Percentiles rank a stretch among this genome's conserved stretches.
These are phyloP conservation scores for Sphaerostilbella broomeana DNA, from an alignment of 2,329 filamentous ascomycete genomes.

Conservation along the genomic window DNA sequence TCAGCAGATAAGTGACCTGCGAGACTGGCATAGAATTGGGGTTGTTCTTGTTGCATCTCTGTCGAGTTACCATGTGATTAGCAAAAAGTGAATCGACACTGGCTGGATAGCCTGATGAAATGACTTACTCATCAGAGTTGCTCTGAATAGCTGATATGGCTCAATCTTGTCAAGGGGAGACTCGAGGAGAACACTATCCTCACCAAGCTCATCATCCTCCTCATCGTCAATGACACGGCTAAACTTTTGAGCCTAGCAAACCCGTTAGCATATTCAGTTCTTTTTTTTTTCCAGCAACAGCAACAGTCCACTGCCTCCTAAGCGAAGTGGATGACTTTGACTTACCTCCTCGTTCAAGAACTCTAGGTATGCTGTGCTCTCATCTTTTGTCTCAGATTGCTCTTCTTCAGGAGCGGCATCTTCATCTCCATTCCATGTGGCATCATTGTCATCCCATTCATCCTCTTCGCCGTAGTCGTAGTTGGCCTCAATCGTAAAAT, in stretches of 20 bases:
- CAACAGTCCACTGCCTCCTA: too few species aligned
- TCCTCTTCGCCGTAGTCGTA: slow-evolving; percentile 67
- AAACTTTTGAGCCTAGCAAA: slow-evolving; percentile 82
- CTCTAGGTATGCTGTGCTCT: slow-evolving; percentile 89
- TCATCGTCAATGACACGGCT: slow-evolving; percentile 60
- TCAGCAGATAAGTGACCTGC: slow-evolving; percentile 72
- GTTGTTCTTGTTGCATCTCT: slow-evolving; percentile 88
- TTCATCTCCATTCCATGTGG: slow-evolving; percentile 70
- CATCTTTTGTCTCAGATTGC: slow-evolving; percentile 66
- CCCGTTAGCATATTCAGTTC: too few species aligned
- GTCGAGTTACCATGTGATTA: slow-evolving; percentile 19
- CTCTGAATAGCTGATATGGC: slow-evolving; percentile 84
- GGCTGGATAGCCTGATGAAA: not conserved
- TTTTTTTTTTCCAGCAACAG: too few species aligned
- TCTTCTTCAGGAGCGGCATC: slow-evolving; percentile 63
- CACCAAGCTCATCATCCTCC: slow-evolving; percentile 81
- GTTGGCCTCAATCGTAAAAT: slow-evolving; percentile 63
- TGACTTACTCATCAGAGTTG: slow-evolving; percentile 70
- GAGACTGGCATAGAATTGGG: slow-evolving; percentile 76
- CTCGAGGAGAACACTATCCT: slow-evolving; percentile 88
- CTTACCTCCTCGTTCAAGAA: slow-evolving; percentile 86
- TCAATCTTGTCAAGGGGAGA: slow-evolving; percentile 93
- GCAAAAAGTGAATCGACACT: slow-evolving; percentile 11
- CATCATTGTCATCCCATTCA: slow-evolving; percentile 75
- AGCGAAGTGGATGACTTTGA: not conserved